phyloP scores from a whole-genome alignment of 768 basidiomycete species.

The Amanita inopinata region DNA sequence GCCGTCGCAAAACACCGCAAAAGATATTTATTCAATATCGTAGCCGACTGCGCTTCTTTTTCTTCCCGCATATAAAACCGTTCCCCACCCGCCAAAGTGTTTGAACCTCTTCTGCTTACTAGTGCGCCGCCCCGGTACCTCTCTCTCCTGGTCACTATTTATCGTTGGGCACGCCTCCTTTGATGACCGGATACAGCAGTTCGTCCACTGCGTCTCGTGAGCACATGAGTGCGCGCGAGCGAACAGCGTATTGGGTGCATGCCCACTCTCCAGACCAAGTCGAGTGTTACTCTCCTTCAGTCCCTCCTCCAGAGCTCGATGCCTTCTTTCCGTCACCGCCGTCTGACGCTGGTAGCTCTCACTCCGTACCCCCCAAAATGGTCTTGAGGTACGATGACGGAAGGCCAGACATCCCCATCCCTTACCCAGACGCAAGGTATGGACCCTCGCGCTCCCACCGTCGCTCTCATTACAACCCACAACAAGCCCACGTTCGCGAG shows the following conservation, averaged over 20 bases:
- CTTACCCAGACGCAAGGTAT: slow-evolving; percentile 23
- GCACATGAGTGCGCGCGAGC: slow-evolving; percentile 48
- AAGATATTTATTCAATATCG: slow-evolving; percentile 22
- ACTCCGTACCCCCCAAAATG: slow-evolving; percentile 62
- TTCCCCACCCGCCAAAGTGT: slow-evolving; percentile 18
- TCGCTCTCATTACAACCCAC: not conserved
- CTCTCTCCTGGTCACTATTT: slow-evolving; percentile 10
- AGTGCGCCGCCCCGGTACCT: not conserved
- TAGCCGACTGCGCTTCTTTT: slow-evolving; percentile 18
- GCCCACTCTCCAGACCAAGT: slow-evolving; percentile 26
- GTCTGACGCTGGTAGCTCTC: slow-evolving; percentile 39
- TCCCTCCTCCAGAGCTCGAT: slow-evolving; percentile 41
- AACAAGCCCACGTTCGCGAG: slow-evolving; percentile 26
- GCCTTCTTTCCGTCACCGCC: slow-evolving; percentile 32
- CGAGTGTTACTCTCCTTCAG: slow-evolving; percentile 48
- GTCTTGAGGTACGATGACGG: slow-evolving; percentile 60
- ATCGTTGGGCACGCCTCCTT: slow-evolving; percentile 8
- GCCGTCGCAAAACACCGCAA: slow-evolving; percentile 22
- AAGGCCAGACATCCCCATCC: slow-evolving; percentile 53
- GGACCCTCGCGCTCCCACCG: slow-evolving; percentile 2
- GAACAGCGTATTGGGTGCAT: slow-evolving; percentile 58
- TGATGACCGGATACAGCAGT: slow-evolving; percentile 58
- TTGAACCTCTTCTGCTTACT: slow-evolving; percentile 13
- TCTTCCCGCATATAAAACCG: slow-evolving; percentile 26
- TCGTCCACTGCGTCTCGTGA: slow-evolving; percentile 50